These are phyloP conservation scores for Globisporangium paroecandrum DNA, from an alignment of 352 stramenopile species.

Conservation along the genomic window DNA sequence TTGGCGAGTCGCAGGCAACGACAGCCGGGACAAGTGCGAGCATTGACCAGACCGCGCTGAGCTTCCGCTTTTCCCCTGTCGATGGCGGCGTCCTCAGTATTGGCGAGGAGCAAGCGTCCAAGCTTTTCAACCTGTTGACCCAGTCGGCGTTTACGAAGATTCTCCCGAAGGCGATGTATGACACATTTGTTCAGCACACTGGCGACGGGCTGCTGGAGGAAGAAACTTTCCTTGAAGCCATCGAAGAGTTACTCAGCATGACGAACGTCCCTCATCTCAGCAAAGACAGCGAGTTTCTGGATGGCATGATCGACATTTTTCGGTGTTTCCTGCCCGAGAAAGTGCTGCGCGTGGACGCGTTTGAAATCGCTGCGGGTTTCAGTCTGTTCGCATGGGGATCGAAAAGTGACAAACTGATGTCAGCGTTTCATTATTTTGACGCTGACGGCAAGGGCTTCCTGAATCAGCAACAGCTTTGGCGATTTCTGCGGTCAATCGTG, in stretches of 20 bases:
- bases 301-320: conserved; percentile 77
- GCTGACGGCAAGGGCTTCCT: conserved; percentile 75
- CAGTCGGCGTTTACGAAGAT: conserved; percentile 74
- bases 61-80: conserved; percentile 66
- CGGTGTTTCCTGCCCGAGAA: conserved; percentile 67
- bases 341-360: conserved; percentile 64
- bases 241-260: conserved; percentile 80
- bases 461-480: conserved; percentile 79
- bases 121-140: conserved; percentile 60
- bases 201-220: conserved; percentile 78
- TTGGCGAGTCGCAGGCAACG: conserved; percentile 19
- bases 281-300: conserved; percentile 73
- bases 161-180: conserved; percentile 72
- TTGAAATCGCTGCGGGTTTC: conserved; percentile 80
- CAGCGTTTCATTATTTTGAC: conserved; percentile 85
- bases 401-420: conserved; percentile 85
- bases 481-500: conserved; percentile 78
- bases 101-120: conserved; percentile 49
- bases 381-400: conserved; percentile 79
- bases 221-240: conserved; percentile 75
- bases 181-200: conserved; percentile 85
- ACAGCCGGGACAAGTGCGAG: conserved; percentile 16
- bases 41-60: conserved; percentile 28
- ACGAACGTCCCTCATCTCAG: conserved; percentile 67
- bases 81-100: conserved; percentile 61